phyloP scores from a whole-genome alignment of 2,329 filamentous ascomycete species.

The Beauveria sp. region DNA sequence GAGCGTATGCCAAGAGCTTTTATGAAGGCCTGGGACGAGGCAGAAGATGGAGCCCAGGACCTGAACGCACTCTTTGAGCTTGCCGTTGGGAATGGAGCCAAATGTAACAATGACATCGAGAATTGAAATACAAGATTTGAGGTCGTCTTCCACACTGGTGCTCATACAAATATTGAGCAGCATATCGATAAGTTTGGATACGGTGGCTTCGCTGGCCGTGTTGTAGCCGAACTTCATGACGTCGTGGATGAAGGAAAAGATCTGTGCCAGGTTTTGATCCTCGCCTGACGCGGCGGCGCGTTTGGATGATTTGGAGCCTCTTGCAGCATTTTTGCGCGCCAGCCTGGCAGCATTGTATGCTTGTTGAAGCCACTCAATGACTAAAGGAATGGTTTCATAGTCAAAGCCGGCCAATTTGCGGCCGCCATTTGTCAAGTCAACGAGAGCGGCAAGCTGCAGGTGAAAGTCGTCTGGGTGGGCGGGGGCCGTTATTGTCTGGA shows the following conservation, averaged over 20 bases:
- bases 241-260: conserved; percentile 60
- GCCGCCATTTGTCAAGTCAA: conserved; percentile 53
- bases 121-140: conserved; percentile 59
- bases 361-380: conserved; percentile 52
- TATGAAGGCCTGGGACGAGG: conserved; percentile 51
- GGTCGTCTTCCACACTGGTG: conserved; percentile 56
- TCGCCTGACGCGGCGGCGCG: conserved; percentile 37
- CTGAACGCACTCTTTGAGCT: conserved; percentile 58
- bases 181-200: conserved; percentile 52
- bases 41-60: conserved; percentile 66
- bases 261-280: conserved; percentile 53
- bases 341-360: conserved; percentile 45
- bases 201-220: conserved; percentile 53
- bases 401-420: conserved; percentile 59
- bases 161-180: conserved; percentile 60
- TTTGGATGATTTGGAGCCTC: conserved; percentile 31
- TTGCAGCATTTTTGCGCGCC: conserved; percentile 41
- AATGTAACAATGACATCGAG: conserved; percentile 67
- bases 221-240: conserved; percentile 72
- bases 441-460: conserved; percentile 55
- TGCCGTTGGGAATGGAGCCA: conserved; percentile 56
- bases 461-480: conserved; percentile 56
- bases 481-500: conserved; percentile 50
- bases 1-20: conserved; percentile 62
- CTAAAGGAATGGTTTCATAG: conserved; percentile 55